Conservation (phyloP, 2,329 filamentous ascomycete species). For the Cladophialophora carrionii region DNA sequence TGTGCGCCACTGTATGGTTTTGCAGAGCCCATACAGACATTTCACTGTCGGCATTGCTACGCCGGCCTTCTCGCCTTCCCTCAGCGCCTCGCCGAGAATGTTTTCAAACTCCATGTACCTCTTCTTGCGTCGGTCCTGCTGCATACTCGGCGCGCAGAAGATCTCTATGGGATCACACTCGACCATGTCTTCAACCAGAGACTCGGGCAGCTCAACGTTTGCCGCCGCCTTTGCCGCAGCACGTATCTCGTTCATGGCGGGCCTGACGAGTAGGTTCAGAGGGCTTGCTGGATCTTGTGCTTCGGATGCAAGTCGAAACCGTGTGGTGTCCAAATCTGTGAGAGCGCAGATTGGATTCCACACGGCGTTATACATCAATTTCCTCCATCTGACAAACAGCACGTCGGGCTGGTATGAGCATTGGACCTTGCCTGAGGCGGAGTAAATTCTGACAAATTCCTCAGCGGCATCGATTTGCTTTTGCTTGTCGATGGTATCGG, state of each 20-base stretch:
- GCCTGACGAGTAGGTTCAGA: constrained; percentile 55
- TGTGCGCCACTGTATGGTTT: constrained; percentile 40
- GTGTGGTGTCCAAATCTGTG: constrained; percentile 55
- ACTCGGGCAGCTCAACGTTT: constrained; percentile 49
- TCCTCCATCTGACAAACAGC: constrained; percentile 42
- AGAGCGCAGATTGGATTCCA: constrained; percentile 60
- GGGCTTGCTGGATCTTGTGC: constrained; percentile 40
- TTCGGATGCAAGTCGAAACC: constrained; percentile 53
- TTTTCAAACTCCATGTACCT: constrained; percentile 62
- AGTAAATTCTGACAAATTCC: constrained; percentile 55
- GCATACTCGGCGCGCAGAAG: constrained; percentile 59
- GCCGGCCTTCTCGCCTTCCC: constrained; percentile 54
- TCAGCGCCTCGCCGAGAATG: constrained; percentile 60
- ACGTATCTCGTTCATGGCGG: constrained; percentile 54
- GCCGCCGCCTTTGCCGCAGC: constrained; percentile 53
- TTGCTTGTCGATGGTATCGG: constrained; percentile 23
- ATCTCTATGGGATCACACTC: constrained; percentile 55
- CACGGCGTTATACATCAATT: constrained; percentile 56
- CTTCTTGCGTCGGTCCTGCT: constrained; percentile 53
- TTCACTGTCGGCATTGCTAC: constrained; percentile 45
- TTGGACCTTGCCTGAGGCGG: constrained; percentile 51
- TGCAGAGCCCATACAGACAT: constrained; percentile 41
- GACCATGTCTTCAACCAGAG: constrained; percentile 53
- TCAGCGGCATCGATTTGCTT: constrained; percentile 41
- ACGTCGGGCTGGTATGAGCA: constrained; percentile 46